These are phyloP conservation scores for Cystofilobasidium bisporidii DNA, from an alignment of 768 basidiomycete species.

Conservation along the genomic window DNA sequence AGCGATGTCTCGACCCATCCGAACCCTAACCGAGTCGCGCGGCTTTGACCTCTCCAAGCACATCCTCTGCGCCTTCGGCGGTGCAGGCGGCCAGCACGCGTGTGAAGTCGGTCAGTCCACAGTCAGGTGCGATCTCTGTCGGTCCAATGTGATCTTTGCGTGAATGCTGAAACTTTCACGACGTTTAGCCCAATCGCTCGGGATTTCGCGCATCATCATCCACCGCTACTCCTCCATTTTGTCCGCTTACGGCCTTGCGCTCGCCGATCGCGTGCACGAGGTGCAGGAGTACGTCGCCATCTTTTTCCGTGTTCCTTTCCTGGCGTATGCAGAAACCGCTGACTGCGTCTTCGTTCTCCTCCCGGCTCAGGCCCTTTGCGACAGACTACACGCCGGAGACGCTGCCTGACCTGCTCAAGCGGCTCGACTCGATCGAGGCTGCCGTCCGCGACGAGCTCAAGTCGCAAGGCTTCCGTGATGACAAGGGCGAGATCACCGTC, in stretches of 20 bases:
- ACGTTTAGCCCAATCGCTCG: conserved; percentile 61
- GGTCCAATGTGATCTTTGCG: too few relatives aligned
- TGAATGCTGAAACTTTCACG: too few relatives aligned
- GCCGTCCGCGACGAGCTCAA: background rate
- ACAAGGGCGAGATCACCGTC: conserved; percentile 1
- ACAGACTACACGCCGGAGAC: background rate
- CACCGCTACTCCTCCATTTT: conserved; percentile 87
- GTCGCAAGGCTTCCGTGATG: conserved; percentile 14
- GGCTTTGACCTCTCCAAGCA: conserved; percentile 22
- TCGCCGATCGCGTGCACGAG: conserved; percentile 48
- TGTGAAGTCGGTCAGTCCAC: conserved; percentile 52
- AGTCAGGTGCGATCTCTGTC: too few relatives aligned
- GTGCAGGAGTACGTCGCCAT: background rate
- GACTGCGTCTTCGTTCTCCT: too few relatives aligned
- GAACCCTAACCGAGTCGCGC: conserved; percentile 22
- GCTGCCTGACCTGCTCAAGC: background rate
- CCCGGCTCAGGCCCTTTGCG: conserved; percentile 11
- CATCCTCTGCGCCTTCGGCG: conserved; percentile 21
- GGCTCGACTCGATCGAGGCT: conserved; percentile 7
- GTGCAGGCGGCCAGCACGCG: conserved; percentile 66
- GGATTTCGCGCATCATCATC: conserved; percentile 77
- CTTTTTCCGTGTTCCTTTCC: too few relatives aligned
- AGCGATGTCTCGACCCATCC: conserved; percentile 27
- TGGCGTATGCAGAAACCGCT: too few relatives aligned
- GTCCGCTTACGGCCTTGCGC: conserved; percentile 85